Evolutionary conservation across 2,329 filamentous ascomycete species (phyloP).

Genomic region (Nemania bipapillata): DNA sequence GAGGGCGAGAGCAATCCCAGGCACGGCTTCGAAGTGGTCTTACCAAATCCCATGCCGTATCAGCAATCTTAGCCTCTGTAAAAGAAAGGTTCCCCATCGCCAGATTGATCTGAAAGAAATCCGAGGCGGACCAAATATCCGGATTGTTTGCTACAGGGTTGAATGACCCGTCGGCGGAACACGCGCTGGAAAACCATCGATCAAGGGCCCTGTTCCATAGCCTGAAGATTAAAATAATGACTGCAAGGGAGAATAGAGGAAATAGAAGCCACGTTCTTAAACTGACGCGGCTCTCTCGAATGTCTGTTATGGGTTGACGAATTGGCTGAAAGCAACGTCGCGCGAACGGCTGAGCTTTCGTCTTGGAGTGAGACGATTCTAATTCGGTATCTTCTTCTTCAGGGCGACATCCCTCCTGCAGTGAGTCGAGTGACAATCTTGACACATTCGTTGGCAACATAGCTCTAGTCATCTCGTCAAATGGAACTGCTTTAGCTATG

Average conservation of each 20-base stretch:
- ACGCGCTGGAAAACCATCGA: not conserved
- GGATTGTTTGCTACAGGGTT: not conserved
- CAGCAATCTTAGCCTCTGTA: slow-evolving; percentile 13
- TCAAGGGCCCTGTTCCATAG: not conserved
- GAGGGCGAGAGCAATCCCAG: not conserved
- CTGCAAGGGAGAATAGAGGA: not conserved
- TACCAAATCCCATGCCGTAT: slow-evolving; percentile 17
- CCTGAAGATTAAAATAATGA: not conserved
- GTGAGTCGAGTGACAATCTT: slow-evolving; percentile 8
- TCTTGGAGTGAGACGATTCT: slow-evolving; percentile 1
- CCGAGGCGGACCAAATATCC: not conserved
- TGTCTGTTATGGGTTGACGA: slow-evolving; percentile 4
- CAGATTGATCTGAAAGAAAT: slow-evolving; percentile 19
- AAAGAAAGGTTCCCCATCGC: slow-evolving; percentile 11
- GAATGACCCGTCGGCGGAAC: slow-evolving; percentile 9
- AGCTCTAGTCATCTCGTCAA: no score
- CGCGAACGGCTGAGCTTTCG: not conserved
- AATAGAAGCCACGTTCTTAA: slow-evolving; percentile 7
- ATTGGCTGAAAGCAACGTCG: slow-evolving; percentile 5
- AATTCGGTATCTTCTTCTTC: not conserved
- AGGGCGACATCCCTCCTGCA: not conserved
- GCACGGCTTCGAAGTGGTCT: not conserved
- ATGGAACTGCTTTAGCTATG: no score
- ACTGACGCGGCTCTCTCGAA: slow-evolving; percentile 11
- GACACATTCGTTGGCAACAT: not conserved